A percentile compares a stretch with the other conserved stretches of the same genome.
phyloP scores from a whole-genome alignment of 306 rosid species.

The Oxytropis ochrocephala region DNA sequence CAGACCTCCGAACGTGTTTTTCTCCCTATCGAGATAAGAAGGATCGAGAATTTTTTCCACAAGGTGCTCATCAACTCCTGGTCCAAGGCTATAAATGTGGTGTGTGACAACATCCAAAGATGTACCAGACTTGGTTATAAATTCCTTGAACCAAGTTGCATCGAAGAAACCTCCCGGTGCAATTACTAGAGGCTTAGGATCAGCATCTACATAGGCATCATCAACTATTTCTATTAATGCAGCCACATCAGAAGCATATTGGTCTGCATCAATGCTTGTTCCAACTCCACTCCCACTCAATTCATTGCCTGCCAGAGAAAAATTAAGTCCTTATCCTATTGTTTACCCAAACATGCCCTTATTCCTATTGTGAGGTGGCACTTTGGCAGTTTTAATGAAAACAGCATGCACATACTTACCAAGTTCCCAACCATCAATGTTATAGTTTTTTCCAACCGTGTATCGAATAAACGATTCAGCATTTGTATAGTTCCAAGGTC shows the following conservation, averaged over 20 bases:
- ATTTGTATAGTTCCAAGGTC: conserved; percentile 70
- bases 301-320: conserved; percentile 64
- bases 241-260: conserved; percentile 59
- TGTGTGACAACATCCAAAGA: conserved; percentile 53
- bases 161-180: conserved; percentile 97
- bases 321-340: no score
- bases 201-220: conserved; percentile 31
- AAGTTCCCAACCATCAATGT: conserved; percentile 88
- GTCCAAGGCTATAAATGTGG: conserved; percentile 88
- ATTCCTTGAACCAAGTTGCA: conserved; percentile 60
- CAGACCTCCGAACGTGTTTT: conserved; percentile 50
- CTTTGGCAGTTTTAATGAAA: no score
- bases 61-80: conserved; percentile 74
- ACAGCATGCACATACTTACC: no score
- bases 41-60: conserved; percentile 64
- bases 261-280: conserved; percentile 53
- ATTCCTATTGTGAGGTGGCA: no score
- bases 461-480: conserved; percentile 74
- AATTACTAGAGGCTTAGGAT: conserved; percentile 62
- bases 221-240: conserved; percentile 46
- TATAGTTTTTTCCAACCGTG: conserved; percentile 58
- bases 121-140: conserved; percentile 37
- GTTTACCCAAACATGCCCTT: no score
- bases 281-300: conserved; percentile 79
- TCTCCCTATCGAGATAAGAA: conserved; percentile 52